Base-by-base conservation (phyloP, 495 filamentous ascomycete genomes). In the Tuber melanosporum region DNA sequence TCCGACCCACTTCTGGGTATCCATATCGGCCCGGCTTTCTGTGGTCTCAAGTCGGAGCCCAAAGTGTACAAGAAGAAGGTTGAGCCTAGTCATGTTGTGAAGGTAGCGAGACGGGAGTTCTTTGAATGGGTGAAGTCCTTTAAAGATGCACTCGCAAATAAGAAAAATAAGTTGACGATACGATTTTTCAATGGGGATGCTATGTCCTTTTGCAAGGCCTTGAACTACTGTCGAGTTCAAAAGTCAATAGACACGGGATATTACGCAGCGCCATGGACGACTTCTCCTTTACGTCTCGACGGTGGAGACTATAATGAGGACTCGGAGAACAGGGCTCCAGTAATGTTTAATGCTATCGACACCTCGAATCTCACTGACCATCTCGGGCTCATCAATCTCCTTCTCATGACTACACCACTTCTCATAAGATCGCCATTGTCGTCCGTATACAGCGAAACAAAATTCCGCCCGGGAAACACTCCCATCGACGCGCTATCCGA, bases 281-380 rank as follows among this genome's bases (percentile, higher is more conserved):
- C 81, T 44, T 78, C 82, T 8, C 80, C 80, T 12, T 75, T 89
- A 4, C 45, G 82, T 19, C 83, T 89, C 7, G 84, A 86, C 71
- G 77, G 81, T 22, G 74, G 74, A 0, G 86, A 87, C 49, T 89
- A 89, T 74, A 41, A 15, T 32, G 71, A 73, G 72, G 78, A 75
- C 36, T 70, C 73, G 17, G 73, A 47, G 19, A 78, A 78, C 22
- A 73, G 74, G 10, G 85, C 85, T 17, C 87, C 88, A 19, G 74
- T 76, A 45, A 71, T 83, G 42, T 91, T 91, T 73, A 85, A 90
- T 75, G 84, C 88, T n/a, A 89, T 91, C 57, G 88, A 91, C 76
- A 90, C 89, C 1, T 89, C 87, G 8, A 88, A 87, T 74, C 82
- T 90, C 10, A 80, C 82, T 32, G 88, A 89, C 76, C 84, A 88